Percentiles rank a stretch among this genome's conserved stretches.
phyloP scores from a whole-genome alignment of 1,284 basidiomycete species.

The Ceratobasidium sp. region DNA sequence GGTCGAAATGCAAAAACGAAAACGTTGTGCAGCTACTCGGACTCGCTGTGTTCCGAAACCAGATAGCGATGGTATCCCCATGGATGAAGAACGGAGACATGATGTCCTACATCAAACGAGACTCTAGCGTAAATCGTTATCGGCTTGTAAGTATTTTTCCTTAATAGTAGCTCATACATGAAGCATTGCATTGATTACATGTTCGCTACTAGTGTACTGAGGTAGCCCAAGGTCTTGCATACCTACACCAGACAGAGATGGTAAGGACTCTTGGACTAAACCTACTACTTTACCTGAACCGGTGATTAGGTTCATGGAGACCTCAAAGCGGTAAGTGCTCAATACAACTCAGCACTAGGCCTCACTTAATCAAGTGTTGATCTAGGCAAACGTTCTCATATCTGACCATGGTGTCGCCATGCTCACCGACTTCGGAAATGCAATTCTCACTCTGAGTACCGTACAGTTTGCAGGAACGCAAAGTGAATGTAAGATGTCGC shows the following conservation, averaged over 20 bases:
- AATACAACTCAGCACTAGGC: too few species aligned
- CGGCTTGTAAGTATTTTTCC: not conserved
- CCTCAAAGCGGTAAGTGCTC: conserved; percentile 1
- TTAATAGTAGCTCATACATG: too few species aligned
- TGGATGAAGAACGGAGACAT: not conserved
- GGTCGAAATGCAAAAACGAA: conserved; percentile 11
- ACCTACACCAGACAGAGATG: not conserved
- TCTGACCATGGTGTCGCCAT: too few species aligned
- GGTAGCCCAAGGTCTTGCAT: not conserved
- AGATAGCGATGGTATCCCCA: too few species aligned
- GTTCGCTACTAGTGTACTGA: not conserved
- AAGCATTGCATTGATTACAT: too few species aligned
- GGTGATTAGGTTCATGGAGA: not conserved
- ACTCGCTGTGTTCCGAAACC: not conserved
- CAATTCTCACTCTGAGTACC: too few species aligned
- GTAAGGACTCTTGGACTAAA: not conserved
- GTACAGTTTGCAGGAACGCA: too few species aligned
- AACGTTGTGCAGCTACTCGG: conserved; percentile 1
- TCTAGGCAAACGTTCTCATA: too few species aligned
- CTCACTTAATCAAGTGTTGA: too few species aligned
- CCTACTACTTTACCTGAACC: not conserved
- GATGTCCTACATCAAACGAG: not conserved
- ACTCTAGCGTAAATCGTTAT: not conserved
- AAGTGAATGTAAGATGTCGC: too few species aligned
- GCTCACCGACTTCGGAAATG: too few species aligned